A percentile compares a stretch with the other conserved stretches of the same genome.
phyloP scores from a whole-genome alignment of 2,329 filamentous ascomycete genomes.

The Cercospora sojina region DNA sequence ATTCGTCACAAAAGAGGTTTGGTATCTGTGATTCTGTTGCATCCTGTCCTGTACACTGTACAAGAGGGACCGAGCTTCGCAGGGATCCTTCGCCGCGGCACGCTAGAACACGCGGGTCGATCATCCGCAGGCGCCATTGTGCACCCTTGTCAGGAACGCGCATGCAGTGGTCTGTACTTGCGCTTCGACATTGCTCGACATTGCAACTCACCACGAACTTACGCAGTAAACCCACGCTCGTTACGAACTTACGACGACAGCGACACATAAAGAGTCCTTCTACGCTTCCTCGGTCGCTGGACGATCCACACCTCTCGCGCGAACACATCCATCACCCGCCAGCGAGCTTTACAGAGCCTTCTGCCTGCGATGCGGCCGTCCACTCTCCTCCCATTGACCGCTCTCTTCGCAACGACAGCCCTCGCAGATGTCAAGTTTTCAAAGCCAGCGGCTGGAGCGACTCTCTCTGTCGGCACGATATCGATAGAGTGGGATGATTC shows the following conservation, averaged over 20 bases:
- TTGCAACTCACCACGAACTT: not conserved
- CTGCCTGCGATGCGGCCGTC: slow-evolving; percentile 10
- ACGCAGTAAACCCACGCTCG: not conserved
- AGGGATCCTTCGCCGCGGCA: not conserved
- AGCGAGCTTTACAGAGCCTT: not conserved
- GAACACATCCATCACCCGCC: not conserved
- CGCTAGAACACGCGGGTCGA: slow-evolving; percentile 5
- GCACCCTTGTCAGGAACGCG: slow-evolving; percentile 5
- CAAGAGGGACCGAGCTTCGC: not conserved
- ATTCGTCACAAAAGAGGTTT: too few species aligned
- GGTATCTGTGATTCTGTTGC: not conserved
- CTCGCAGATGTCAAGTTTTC: slow-evolving; percentile 57
- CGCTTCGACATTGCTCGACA: not conserved
- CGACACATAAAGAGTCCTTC: not conserved
- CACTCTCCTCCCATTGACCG: slow-evolving; percentile 17
- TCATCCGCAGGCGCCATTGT: slow-evolving; percentile 3
- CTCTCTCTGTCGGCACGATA: slow-evolving; percentile 52
- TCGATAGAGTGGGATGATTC: slow-evolving; percentile 59
- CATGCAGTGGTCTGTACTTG: not conserved
- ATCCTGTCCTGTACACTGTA: not conserved
- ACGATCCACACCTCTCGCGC: not conserved
- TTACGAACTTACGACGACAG: not conserved
- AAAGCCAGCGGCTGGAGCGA: slow-evolving; percentile 52
- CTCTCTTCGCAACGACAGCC: slow-evolving; percentile 44
- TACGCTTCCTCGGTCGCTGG: not conserved